Evolutionary conservation across 148 eudicot species (phyloP).

Genomic region (Diospyros kaki): DNA sequence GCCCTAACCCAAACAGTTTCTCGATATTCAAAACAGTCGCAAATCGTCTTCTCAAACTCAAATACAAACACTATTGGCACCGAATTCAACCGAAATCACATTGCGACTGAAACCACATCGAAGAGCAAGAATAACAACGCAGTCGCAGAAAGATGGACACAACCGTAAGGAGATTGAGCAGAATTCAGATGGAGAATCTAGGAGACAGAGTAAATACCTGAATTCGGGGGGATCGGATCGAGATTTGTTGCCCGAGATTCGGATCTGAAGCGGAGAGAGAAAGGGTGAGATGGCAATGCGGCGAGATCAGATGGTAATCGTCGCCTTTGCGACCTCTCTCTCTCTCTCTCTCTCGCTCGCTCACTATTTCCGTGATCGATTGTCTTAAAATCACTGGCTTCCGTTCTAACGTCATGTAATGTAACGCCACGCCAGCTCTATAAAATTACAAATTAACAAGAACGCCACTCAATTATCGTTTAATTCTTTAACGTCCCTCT

Average conservation of each 20-base stretch:
- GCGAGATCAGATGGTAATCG: conserved; percentile 3
- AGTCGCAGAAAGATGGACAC: not conserved
- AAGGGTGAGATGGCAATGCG: not conserved
- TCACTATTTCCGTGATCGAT: no score
- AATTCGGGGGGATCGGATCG: not conserved
- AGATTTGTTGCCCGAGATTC: not conserved
- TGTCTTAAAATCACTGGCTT: no score
- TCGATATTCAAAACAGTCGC: not conserved
- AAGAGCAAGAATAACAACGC: not conserved
- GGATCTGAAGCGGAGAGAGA: conserved; percentile 1
- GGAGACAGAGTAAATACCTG: not conserved
- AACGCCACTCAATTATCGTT: no score
- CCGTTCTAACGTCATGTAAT: no score
- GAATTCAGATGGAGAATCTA: not conserved
- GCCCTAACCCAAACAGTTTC: not conserved
- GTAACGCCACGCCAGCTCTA: no score
- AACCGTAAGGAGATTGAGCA: not conserved
- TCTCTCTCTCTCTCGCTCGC: no score
- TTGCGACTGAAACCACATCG: not conserved
- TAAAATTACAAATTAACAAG: no score
- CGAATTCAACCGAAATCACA: not conserved
- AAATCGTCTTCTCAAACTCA: not conserved
- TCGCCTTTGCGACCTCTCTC: no score
- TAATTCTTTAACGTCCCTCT: no score
- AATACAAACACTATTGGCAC: not conserved